phyloP scores from a whole-genome alignment of 2,329 filamentous ascomycete genomes.

The Verticillium dahliae region DNA sequence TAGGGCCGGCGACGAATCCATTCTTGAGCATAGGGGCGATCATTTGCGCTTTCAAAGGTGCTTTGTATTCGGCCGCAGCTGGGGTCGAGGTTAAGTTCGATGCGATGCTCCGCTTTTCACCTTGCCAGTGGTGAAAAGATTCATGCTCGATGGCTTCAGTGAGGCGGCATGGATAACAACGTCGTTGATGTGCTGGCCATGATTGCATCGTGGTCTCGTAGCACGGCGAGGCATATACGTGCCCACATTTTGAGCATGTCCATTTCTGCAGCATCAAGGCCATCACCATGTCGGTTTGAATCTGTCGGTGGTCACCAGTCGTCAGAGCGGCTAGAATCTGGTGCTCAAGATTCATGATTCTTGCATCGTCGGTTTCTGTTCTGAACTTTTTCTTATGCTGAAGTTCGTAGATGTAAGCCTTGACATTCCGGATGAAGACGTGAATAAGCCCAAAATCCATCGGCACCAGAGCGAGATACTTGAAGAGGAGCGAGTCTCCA shows the following conservation, averaged over 20 bases:
- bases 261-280: background rate
- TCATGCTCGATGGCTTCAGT: background rate
- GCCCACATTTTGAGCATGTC: background rate
- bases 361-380: background rate
- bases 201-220: background rate
- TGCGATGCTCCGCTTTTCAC: background rate
- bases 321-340: slow-evolving; percentile 6
- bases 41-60: background rate
- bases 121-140: background rate
- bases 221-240: background rate
- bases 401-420: background rate
- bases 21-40: background rate
- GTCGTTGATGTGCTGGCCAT: background rate
- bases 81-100: background rate
- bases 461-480: slow-evolving; percentile 6
- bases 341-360: background rate
- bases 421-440: slow-evolving; percentile 5
- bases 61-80: background rate
- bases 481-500: background rate
- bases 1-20: background rate
- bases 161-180: background rate
- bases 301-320: background rate
- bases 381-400: background rate
- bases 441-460: slow-evolving; percentile 5
- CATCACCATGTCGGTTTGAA: background rate